Conservation (phyloP, 192 early-diverging fungal genomes). For the Entomortierella beljakovae region DNA sequence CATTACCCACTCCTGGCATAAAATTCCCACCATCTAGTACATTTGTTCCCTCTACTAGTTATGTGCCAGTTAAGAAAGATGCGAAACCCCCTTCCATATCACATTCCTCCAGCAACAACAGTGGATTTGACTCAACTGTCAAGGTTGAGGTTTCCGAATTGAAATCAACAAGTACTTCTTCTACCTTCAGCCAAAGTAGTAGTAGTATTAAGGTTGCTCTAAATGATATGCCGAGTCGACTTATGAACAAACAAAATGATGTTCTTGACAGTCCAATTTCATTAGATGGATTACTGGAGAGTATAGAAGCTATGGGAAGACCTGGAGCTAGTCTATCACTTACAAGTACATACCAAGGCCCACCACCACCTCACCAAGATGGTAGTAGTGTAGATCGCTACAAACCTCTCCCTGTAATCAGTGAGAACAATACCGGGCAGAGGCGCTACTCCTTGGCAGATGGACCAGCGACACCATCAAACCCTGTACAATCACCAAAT, state of each 20-base stretch:
- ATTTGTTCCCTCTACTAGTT: conserved; percentile 34
- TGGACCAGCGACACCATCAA: conserved; percentile 5
- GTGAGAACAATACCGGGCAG: conserved; percentile 10
- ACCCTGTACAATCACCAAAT: conserved; percentile 18
- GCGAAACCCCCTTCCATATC: conserved; percentile 5
- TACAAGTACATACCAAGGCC: neutral
- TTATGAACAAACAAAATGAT: neutral
- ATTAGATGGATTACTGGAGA: conserved; percentile 46
- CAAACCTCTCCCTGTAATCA: conserved; percentile 40
- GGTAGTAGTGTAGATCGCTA: conserved; percentile 9
- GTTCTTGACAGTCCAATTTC: conserved; percentile 33
- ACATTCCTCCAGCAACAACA: neutral
- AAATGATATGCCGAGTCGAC: conserved; percentile 20
- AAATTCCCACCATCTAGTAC: conserved; percentile 8
- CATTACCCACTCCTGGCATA: neutral
- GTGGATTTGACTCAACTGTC: conserved; percentile 25
- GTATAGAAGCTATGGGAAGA: conserved; percentile 43
- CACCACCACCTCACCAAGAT: neutral
- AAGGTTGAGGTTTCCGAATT: conserved; percentile 39
- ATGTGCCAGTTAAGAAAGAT: conserved; percentile 42
- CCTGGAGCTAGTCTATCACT: neutral
- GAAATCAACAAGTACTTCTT: neutral
- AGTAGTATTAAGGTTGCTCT: conserved; percentile 24
- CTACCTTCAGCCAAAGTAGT: neutral
- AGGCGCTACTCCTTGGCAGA: conserved; percentile 41